These are phyloP conservation scores for Vitis labrusca DNA, from an alignment of 164 flowering plant genomes.

Conservation along the genomic window DNA sequence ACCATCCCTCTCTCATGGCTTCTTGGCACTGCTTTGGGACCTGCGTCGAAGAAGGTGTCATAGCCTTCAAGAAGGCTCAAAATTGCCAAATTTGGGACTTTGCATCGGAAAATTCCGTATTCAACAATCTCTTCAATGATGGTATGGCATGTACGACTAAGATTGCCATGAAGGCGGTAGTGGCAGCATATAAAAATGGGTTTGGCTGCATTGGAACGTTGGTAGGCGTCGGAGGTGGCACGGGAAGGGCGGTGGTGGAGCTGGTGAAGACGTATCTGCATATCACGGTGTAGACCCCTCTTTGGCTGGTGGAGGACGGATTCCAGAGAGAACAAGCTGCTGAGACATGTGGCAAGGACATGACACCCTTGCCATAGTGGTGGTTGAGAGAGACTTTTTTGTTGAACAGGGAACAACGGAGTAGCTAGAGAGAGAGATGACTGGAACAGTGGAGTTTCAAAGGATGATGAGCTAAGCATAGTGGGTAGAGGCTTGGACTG, in stretches of 20 bases:
- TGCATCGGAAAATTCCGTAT: conserved; percentile 23
- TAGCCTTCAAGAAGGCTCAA: conserved; percentile 40
- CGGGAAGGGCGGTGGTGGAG: conserved; percentile 23
- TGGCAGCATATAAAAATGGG: conserved; percentile 34
- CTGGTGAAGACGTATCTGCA: conserved; percentile 6
- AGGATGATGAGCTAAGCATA: too few relatives aligned
- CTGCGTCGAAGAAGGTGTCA: conserved; percentile 36
- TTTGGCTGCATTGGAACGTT: conserved; percentile 29
- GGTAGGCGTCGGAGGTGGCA: conserved; percentile 59
- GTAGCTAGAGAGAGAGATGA: too few relatives aligned
- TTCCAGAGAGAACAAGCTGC: too few relatives aligned
- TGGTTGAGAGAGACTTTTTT: too few relatives aligned
- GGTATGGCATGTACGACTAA: conserved; percentile 34
- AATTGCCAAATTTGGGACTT: conserved; percentile 10
- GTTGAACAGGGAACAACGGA: too few relatives aligned
- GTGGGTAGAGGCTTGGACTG: too few relatives aligned
- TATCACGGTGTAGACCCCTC: neutral
- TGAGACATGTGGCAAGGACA: too few relatives aligned
- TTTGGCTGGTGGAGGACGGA: too few relatives aligned
- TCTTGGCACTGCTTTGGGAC: conserved; percentile 35
- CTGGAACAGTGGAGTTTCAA: too few relatives aligned
- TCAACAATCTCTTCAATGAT: conserved; percentile 32
- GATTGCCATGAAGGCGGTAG: conserved; percentile 19
- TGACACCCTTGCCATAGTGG: too few relatives aligned
- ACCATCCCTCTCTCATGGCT: conserved; percentile 11